A percentile compares a stretch with the other conserved stretches of the same genome.
Conservation (phyloP, 441 rosid species). For the Adansonia grandidieri region DNA sequence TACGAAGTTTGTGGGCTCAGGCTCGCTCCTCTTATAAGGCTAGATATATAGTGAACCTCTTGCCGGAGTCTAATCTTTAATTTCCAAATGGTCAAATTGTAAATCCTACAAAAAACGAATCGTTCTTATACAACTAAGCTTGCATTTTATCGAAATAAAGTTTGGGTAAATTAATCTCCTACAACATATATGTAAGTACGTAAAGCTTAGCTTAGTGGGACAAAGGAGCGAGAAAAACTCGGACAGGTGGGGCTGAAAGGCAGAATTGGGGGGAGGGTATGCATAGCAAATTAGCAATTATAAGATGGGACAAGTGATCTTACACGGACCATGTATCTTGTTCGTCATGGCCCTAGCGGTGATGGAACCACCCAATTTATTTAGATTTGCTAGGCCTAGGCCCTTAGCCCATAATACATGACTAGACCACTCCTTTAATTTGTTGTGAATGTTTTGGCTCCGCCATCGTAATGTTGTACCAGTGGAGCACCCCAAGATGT, state of each 20-base stretch:
- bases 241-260: neutral
- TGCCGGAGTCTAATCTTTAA: neutral
- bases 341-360: neutral
- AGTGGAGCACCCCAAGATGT: neutral
- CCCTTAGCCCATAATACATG: neutral
- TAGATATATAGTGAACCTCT: too few relatives aligned
- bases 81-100: neutral
- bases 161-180: neutral
- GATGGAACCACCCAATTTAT: slow-evolving; percentile 1
- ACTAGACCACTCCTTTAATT: neutral
- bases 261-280: neutral
- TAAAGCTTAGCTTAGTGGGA: neutral
- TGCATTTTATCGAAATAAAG: neutral
- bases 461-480: neutral
- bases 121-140: neutral
- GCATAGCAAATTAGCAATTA: neutral
- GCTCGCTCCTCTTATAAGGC: neutral
- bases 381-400: neutral
- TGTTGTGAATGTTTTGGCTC: neutral
- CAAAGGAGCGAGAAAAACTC: neutral
- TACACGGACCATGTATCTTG: neutral
- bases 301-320: neutral
- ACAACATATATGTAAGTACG: neutral
- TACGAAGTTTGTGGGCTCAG: neutral
- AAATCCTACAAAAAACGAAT: neutral